phyloP scores from a whole-genome alignment of 2,329 filamentous ascomycete species.

The Zasmidium cellare region DNA sequence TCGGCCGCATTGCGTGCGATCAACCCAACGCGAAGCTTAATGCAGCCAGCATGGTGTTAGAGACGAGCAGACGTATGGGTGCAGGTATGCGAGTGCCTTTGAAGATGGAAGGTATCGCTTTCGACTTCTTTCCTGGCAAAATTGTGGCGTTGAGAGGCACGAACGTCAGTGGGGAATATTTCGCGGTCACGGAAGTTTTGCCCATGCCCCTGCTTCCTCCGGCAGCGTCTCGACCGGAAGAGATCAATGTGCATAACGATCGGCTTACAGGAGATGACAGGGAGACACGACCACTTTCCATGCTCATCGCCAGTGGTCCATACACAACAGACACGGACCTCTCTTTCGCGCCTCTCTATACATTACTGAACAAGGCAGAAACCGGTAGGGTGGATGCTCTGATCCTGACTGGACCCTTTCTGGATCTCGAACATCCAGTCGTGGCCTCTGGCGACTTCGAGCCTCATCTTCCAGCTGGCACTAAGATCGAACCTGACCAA shows the following conservation, averaged over 20 bases:
- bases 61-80: conserved; percentile 81
- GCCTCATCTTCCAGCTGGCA: conserved; percentile 43
- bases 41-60: conserved; percentile 78
- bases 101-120: conserved; percentile 69
- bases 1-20: conserved; percentile 90
- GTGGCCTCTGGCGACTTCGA: conserved; percentile 60
- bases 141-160: conserved; percentile 84
- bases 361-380: conserved; percentile 75
- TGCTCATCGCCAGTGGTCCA: conserved; percentile 79
- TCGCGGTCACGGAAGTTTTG: conserved; percentile 76
- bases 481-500: conserved; percentile 60
- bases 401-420: conserved; percentile 80
- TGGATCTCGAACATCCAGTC: conserved; percentile 87
- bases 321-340: conserved; percentile 93
- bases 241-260: conserved; percentile 68
- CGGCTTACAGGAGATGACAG: conserved; percentile 65
- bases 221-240: conserved; percentile 67
- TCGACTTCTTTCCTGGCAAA: conserved; percentile 91
- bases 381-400: conserved; percentile 75
- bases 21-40: conserved; percentile 84
- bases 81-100: conserved; percentile 80
- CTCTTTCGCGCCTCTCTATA: conserved; percentile 81
- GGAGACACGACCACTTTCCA: conserved; percentile 65
- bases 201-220: conserved; percentile 71
- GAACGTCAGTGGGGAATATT: conserved; percentile 82